Evolutionary conservation across 2,329 filamentous ascomycete genomes (phyloP).

Genomic region (Lecanicillium sp.): DNA sequence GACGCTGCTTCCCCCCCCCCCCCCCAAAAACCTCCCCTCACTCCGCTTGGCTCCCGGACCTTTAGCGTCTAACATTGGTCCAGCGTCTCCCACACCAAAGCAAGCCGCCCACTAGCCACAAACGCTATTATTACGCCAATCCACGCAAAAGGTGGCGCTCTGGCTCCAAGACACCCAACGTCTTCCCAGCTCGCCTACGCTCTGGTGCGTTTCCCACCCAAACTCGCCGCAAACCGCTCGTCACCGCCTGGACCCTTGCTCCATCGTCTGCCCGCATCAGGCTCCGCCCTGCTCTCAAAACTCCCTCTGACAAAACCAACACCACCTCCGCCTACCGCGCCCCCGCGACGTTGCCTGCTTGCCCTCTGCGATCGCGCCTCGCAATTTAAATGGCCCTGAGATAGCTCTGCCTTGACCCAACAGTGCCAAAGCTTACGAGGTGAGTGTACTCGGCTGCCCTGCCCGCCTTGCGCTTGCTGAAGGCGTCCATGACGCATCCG

Average conservation of each 20-base stretch:
- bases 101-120: conserved; percentile 1
- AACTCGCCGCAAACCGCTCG: conserved; percentile 7
- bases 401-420: too few species aligned
- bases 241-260: conserved; percentile 15
- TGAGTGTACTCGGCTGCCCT: too few species aligned
- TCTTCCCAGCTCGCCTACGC: not conserved
- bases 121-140: conserved; percentile 7
- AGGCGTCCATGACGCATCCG: too few species aligned
- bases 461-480: too few species aligned
- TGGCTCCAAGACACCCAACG: not conserved
- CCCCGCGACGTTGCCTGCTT: not conserved
- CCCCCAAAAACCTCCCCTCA: conserved; percentile 8
- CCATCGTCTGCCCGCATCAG: too few species aligned
- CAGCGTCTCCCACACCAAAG: conserved; percentile 5
- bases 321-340: conserved; percentile 1
- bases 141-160: not conserved
- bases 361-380: too few species aligned
- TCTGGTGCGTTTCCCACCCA: not conserved
- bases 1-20: conserved; percentile 6
- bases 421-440: too few species aligned
- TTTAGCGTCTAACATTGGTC: conserved; percentile 8
- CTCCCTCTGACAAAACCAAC: conserved; percentile 5
- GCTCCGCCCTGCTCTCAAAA: not conserved
- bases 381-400: too few species aligned
- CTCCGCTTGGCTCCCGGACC: conserved; percentile 8